phyloP scores from a whole-genome alignment of 176 grass and related monocot genomes.

The Raddia distichophylla region DNA sequence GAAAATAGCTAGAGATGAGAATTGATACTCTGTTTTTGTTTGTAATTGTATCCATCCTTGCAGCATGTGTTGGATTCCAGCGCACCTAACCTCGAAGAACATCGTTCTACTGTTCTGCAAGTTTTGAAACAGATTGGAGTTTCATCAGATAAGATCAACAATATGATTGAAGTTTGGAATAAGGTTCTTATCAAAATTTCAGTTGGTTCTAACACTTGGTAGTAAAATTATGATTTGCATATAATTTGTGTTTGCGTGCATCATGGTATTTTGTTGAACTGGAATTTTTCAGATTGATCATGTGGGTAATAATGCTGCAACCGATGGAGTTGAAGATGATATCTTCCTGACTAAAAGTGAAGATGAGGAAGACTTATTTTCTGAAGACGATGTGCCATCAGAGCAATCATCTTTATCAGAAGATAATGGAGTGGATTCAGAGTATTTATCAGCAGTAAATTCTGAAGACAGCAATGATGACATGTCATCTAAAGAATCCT shows the following conservation, averaged over 20 bases:
- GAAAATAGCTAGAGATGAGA: constrained; percentile 14
- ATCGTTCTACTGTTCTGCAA: constrained; percentile 80
- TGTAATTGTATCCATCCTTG: constrained; percentile 41
- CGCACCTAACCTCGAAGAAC: constrained; percentile 74
- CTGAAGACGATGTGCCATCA: constrained; percentile 51
- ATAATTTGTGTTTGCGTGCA: constrained; percentile 30
- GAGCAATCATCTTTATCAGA: constrained; percentile 53
- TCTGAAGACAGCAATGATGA: constrained; percentile 30
- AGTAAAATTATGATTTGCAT: constrained; percentile 26
- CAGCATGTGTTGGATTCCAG: constrained; percentile 95
- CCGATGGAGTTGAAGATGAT: constrained; percentile 45
- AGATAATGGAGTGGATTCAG: constrained; percentile 52
- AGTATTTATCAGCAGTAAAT: constrained; percentile 52
- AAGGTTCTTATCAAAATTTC: constrained; percentile 54
- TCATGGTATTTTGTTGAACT: constrained; percentile 20
- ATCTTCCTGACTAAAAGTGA: constrained; percentile 49
- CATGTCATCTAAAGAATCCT: constrained; percentile 34
- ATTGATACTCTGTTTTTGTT: constrained; percentile 18
- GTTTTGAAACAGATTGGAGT: constrained; percentile 92
- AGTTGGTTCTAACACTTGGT: constrained; percentile 30
- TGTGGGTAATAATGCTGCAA: constrained; percentile 50
- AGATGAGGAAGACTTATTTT: constrained; percentile 51
- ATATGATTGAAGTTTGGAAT: constrained; percentile 99
- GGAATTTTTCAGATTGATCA: constrained; percentile 68
- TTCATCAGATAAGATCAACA: constrained; percentile 77